Evolutionary conservation across 1,284 basidiomycete genomes (phyloP).

Genomic region (Blastosporella zonata): DNA sequence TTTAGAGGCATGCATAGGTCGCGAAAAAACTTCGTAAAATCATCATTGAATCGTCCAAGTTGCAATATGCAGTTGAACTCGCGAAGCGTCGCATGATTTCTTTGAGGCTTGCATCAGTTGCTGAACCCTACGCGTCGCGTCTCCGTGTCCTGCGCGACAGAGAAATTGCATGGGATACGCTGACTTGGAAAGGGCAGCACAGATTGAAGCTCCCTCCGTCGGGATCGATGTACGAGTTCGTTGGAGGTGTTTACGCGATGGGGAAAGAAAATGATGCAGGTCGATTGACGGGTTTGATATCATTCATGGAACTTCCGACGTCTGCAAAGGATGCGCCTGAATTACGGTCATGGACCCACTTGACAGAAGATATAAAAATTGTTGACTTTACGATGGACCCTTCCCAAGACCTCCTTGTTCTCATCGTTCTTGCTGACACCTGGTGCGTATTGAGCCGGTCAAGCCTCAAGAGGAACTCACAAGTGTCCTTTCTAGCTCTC

Average conservation of each 20-base stretch:
- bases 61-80: constrained; percentile 47
- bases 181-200: constrained; percentile 36
- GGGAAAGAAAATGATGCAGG: constrained; percentile 38
- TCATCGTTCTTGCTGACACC: constrained; percentile 40
- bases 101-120: constrained; percentile 25
- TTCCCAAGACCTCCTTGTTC: constrained; percentile 46
- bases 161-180: constrained; percentile 42
- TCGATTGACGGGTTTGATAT: constrained; percentile 38
- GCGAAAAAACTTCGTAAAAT: constrained; percentile 35
- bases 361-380: constrained; percentile 36
- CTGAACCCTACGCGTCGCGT: constrained; percentile 34
- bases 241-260: constrained; percentile 46
- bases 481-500: constrained; percentile 29
- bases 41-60: constrained; percentile 37
- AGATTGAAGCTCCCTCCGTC: constrained; percentile 38
- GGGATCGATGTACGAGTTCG: constrained; percentile 49
- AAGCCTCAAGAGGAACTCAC: background rate
- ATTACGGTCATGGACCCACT: constrained; percentile 39
- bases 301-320: constrained; percentile 41
- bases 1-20: constrained; percentile 29
- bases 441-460: constrained; percentile 33
- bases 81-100: constrained; percentile 40
- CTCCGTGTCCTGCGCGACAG: constrained; percentile 38
- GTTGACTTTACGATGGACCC: constrained; percentile 56
- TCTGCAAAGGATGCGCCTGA: constrained; percentile 20